A percentile compares a stretch with the other conserved stretches of the same genome.
These are phyloP conservation scores for Exidia glandulosa DNA, from an alignment of 768 basidiomycete species.

Conservation along the genomic window DNA sequence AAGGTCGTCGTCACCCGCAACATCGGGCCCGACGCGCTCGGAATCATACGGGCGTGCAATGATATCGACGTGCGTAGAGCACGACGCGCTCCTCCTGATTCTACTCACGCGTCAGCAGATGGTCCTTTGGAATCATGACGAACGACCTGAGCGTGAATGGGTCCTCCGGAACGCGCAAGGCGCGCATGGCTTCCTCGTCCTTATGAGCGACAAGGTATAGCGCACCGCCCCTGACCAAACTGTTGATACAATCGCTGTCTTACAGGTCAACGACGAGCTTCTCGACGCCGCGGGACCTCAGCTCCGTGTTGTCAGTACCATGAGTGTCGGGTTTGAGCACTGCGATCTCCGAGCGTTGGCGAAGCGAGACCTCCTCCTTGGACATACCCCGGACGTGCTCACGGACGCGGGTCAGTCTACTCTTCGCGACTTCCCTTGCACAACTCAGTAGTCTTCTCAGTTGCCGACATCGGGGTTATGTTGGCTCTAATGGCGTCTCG, in stretches of 20 bases:
- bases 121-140: not conserved
- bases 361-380: conserved; percentile 55
- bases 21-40: not conserved
- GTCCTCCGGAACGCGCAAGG: conserved; percentile 61
- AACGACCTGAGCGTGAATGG: conserved; percentile 38
- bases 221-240: conserved; percentile 5
- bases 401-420: conserved; percentile 64
- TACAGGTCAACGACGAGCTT: conserved; percentile 63
- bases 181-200: conserved; percentile 45
- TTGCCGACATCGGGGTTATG: conserved; percentile 86
- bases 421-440: not conserved
- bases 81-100: not conserved
- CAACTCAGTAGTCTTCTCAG: conserved; percentile 26
- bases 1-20: conserved; percentile 1
- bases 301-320: conserved; percentile 80
- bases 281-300: conserved; percentile 63
- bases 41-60: not conserved
- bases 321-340: conserved; percentile 91
- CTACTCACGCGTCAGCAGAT: not conserved
- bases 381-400: conserved; percentile 89
- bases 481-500: conserved; percentile 87
- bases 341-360: conserved; percentile 52
- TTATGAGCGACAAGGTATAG: conserved; percentile 60
- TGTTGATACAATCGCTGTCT: conserved; percentile 6
- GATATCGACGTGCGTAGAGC: not conserved